These are phyloP conservation scores for Begonia peltatifolia DNA, from an alignment of 306 rosid genomes.

Conservation along the genomic window DNA sequence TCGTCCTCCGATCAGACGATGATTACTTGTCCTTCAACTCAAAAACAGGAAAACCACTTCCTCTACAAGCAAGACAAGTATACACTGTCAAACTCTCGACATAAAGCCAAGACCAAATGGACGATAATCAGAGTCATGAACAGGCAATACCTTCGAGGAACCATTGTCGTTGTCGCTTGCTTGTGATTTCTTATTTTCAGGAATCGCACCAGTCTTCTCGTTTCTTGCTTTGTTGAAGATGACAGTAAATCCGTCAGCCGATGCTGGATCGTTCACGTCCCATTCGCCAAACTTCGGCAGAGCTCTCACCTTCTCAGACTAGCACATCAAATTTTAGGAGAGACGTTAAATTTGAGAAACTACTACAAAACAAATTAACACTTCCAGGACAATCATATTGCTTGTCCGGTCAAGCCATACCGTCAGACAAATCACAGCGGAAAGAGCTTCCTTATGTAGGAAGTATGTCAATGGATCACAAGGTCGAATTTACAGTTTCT, in stretches of 20 bases:
- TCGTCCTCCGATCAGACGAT: no score
- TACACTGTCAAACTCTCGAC: neutral
- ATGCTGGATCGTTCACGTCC: conserved; percentile 78
- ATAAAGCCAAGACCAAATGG: neutral
- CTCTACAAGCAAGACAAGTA: neutral
- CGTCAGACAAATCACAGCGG: neutral
- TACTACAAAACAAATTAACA: neutral
- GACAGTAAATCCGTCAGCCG: conserved; percentile 67
- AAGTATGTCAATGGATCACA: no score
- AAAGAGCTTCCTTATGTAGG: no score
- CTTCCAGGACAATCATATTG: neutral
- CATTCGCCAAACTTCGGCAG: conserved; percentile 88
- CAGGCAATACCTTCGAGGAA: conserved; percentile 27
- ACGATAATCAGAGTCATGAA: neutral
- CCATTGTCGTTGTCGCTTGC: conserved; percentile 9
- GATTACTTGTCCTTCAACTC: conserved; percentile 12
- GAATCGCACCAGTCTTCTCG: conserved; percentile 39
- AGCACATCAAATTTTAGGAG: conserved; percentile 8
- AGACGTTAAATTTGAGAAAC: neutral
- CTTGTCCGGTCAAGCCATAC: neutral
- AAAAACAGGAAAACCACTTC: conserved; percentile 5
- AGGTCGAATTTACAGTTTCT: neutral
- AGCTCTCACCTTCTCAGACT: conserved; percentile 38
- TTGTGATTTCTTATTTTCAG: conserved; percentile 19
- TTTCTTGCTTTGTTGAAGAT: conserved; percentile 71